Evolutionary conservation across 257 asterid species (phyloP), one percentile per base, ranked within the genome.

Genomic region (Jacaranda copaia): DNA sequence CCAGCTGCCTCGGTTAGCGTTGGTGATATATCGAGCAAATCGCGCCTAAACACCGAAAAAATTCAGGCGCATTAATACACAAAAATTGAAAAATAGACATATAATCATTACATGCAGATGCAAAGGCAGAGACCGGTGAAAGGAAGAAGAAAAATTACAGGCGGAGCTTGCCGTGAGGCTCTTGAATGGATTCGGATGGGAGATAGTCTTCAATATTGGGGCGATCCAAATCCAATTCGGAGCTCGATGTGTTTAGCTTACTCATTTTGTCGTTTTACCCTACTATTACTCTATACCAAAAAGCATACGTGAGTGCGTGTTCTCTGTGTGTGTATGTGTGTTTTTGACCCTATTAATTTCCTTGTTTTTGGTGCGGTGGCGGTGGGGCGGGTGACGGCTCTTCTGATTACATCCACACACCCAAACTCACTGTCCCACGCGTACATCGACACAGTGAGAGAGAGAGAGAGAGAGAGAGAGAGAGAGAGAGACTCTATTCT

Each of bases 1-100:
- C 98, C 99, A 52, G 99, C 97, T 3, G 98, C 99, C 82, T 96
- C 98, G 15, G 96, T 93, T 6, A 96, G 88, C 45, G 99, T 89
- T 1, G 97, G 99, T 51, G 99, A 96, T 68, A 96, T 89, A 74
- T 96, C 99, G 16, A 96, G 89, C 87, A 96, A 90, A 87, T 93
- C 98, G 39, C 90, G 91, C 87, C 99, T 96, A 61, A 46, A 65
- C 5, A 72, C 64, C 45, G 43, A 8, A 25, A 46, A 51, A 78
- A 13, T 12, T 67, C 39, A 70, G 67, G 19, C 35, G 61, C 45
- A 52, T 63, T 36, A 16, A 42, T 7, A 25, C 15, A 18, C 46
- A n/a, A 13, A 46, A 40, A 43, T 16, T 25, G 2, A 53, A 14
- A 16, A 35, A 8, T 14, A 48, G 5, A 38, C 55, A 39, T 3